Evolutionary conservation across 305 asterid genomes (phyloP).

Genomic region (Fraxinus greggii): DNA sequence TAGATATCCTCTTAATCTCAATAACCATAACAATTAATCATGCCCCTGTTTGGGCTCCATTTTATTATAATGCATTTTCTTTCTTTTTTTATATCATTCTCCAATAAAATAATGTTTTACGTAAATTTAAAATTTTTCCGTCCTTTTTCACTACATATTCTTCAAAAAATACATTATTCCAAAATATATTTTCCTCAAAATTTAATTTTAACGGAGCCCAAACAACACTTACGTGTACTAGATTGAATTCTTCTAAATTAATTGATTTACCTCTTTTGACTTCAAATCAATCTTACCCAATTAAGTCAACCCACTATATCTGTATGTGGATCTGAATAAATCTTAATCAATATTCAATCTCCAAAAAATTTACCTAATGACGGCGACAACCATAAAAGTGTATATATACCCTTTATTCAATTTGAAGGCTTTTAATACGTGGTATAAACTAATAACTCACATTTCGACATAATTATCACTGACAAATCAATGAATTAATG

Average conservation of each 20-base stretch:
- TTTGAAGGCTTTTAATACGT: not conserved
- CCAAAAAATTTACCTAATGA: not conserved
- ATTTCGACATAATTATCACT: not conserved
- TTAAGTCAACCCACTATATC: not conserved
- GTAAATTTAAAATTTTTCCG: not conserved
- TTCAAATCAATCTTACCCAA: not conserved
- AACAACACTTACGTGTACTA: not conserved
- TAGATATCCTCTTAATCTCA: not conserved
- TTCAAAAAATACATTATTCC: not conserved
- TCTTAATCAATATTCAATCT: not conserved
- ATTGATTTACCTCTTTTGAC: not conserved
- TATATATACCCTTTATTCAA: not conserved
- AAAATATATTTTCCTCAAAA: not conserved
- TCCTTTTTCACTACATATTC: no score
- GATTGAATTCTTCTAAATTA: not conserved
- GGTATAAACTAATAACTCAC: not conserved
- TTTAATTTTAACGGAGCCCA: not conserved
- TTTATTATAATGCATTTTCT: not conserved
- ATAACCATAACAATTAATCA: not conserved
- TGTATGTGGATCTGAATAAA: not conserved
- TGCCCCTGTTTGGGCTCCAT: not conserved
- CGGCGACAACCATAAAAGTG: not conserved
- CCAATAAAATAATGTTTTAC: not conserved
- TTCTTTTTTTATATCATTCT: not conserved
- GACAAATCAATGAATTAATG: not conserved